Evolutionary conservation across 2,329 filamentous ascomycete genomes (phyloP).

Genomic region (Biscogniauxia sp.): DNA sequence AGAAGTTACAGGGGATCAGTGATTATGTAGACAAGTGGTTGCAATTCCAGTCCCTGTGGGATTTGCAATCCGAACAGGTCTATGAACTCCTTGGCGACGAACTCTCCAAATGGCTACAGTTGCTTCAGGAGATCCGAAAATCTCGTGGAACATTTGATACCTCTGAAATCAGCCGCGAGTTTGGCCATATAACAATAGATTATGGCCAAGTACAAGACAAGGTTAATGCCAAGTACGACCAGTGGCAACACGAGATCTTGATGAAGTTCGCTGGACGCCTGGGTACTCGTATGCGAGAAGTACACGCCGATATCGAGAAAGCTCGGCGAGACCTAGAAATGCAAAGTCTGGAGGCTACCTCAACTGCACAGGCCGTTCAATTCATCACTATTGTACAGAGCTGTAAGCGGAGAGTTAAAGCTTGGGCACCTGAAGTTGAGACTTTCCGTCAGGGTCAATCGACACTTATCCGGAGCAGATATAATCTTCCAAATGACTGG

Average conservation of each 20-base stretch:
- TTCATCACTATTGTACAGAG: conserved; percentile 98
- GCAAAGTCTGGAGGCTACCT: conserved; percentile 89
- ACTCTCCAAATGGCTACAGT: conserved; percentile 86
- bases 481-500: conserved; percentile 93
- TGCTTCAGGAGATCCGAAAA: conserved; percentile 96
- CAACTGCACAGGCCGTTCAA: conserved; percentile 93
- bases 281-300: conserved; percentile 85
- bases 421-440: conserved; percentile 94
- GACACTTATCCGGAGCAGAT: conserved; percentile 84
- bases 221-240: conserved; percentile 98
- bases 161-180: conserved; percentile 86
- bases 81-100: conserved; percentile 91
- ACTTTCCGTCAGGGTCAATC: conserved; percentile 95
- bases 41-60: conserved; percentile 97
- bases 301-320: conserved; percentile 88
- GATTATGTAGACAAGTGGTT: conserved; percentile 96
- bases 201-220: conserved; percentile 99
- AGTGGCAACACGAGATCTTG: conserved; percentile 98
- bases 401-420: conserved; percentile 88
- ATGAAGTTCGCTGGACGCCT: conserved; percentile 89
- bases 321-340: conserved; percentile 86
- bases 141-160: conserved; percentile 96
- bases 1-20: conserved; percentile 75
- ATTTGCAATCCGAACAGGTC: conserved; percentile 92
- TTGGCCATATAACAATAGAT: conserved; percentile 92